These are phyloP conservation scores for Myrmaecium sp. DNA, from an alignment of 2,329 filamentous ascomycete genomes.

Conservation along the genomic window DNA sequence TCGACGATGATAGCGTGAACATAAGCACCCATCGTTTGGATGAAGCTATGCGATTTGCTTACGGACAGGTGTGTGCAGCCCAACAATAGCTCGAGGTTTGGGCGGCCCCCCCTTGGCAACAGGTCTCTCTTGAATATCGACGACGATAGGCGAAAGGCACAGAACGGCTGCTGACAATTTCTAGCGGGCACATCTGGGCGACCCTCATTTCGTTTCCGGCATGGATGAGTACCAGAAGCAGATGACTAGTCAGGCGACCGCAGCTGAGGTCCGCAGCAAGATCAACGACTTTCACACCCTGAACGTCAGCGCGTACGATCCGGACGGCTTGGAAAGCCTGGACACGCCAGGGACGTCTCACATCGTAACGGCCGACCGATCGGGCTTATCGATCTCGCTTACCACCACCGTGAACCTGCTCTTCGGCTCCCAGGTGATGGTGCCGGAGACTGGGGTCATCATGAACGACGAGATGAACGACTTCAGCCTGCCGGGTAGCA, in stretches of 20 bases:
- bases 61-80: constrained; percentile 35
- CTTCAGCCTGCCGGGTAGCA: constrained; percentile 65
- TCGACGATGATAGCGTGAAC: constrained; percentile 37
- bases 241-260: constrained; percentile 48
- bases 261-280: constrained; percentile 40
- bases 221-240: constrained; percentile 44
- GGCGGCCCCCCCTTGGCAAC: too few species aligned
- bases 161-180: too few species aligned
- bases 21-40: constrained; percentile 67
- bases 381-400: constrained; percentile 60
- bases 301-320: constrained; percentile 58
- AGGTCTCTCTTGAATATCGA: too few species aligned
- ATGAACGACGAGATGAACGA: constrained; percentile 46
- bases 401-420: constrained; percentile 81
- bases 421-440: constrained; percentile 65
- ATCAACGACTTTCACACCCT: constrained; percentile 60
- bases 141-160: too few species aligned
- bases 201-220: constrained; percentile 56
- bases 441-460: constrained; percentile 68
- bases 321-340: constrained; percentile 45
- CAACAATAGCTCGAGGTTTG: not conserved
- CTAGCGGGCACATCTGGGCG: constrained; percentile 56
- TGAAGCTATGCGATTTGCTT: constrained; percentile 81
- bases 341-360: constrained; percentile 61
- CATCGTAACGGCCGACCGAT: constrained; percentile 51